Conservation (phyloP, 176 grass and related monocot species). For the Oryza glaberrima region DNA sequence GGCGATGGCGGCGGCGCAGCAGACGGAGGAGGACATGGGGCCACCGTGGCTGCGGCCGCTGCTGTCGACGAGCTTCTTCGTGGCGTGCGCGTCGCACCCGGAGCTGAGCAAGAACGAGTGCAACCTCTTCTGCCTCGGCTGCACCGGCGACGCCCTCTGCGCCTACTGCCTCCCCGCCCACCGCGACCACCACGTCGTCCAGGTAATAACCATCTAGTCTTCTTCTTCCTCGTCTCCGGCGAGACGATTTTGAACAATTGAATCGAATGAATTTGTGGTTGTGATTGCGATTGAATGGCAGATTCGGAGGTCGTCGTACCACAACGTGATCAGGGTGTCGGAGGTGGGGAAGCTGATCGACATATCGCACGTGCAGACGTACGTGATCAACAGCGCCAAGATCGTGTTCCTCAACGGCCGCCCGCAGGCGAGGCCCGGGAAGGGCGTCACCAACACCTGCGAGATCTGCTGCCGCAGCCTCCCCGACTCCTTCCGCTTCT, state of each 20-base stretch:
- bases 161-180: slow-evolving; percentile 60
- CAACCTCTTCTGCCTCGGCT: slow-evolving; percentile 73
- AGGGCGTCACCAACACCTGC: slow-evolving; percentile 65
- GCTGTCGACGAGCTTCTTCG: slow-evolving; percentile 70
- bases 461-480: slow-evolving; percentile 77
- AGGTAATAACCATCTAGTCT: slow-evolving; percentile 25
- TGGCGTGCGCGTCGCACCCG: slow-evolving; percentile 51
- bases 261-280: neutral
- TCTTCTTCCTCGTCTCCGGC: too few species aligned
- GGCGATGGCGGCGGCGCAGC: slow-evolving; percentile 39
- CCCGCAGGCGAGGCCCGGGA: slow-evolving; percentile 61
- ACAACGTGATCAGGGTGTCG: slow-evolving; percentile 80
- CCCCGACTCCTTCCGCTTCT: slow-evolving; percentile 72
- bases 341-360: slow-evolving; percentile 80
- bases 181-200: slow-evolving; percentile 65
- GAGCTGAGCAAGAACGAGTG: slow-evolving; percentile 81
- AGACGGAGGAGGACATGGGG: slow-evolving; percentile 61
- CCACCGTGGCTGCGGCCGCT: slow-evolving; percentile 73
- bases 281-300: too few species aligned
- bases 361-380: slow-evolving; percentile 78
- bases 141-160: slow-evolving; percentile 62
- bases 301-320: slow-evolving; percentile 79
- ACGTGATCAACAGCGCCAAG: slow-evolving; percentile 85
- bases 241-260: neutral
- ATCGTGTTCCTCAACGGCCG: slow-evolving; percentile 83